Percentiles rank a stretch among this genome's conserved stretches.
Evolutionary conservation across 352 stramenopile species (phyloP).

Genomic region (Globisporangium yorkense): DNA sequence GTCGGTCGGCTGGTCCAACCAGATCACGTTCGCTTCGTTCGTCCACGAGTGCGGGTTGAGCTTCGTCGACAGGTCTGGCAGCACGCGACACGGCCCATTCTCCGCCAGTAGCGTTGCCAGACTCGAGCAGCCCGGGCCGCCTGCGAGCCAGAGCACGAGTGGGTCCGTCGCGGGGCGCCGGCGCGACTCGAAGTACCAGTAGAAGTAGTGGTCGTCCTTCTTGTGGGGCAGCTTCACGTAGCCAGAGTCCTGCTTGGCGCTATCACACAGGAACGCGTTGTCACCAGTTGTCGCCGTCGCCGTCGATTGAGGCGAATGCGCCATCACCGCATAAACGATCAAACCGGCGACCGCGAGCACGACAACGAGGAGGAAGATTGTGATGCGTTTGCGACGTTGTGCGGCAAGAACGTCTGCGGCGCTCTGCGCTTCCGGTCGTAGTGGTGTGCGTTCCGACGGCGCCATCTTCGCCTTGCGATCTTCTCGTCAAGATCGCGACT

Average conservation of each 20-base stretch:
- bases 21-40: constrained; percentile 32
- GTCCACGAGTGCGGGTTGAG: constrained; percentile 33
- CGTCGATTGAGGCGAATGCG: not conserved
- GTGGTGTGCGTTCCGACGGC: constrained; percentile 4
- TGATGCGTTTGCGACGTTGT: constrained; percentile 3
- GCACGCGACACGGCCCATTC: constrained; percentile 28
- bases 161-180: constrained; percentile 17
- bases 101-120: constrained; percentile 27
- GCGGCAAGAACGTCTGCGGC: not conserved
- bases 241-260: constrained; percentile 17
- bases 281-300: not conserved
- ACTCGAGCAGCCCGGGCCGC: constrained; percentile 29
- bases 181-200: constrained; percentile 36
- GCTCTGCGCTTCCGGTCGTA: constrained; percentile 5
- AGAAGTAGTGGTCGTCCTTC: constrained; percentile 41
- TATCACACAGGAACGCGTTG: constrained; percentile 14
- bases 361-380: not conserved
- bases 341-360: not conserved
- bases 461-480: not conserved
- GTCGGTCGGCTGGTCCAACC: constrained; percentile 31
- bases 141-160: constrained; percentile 31
- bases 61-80: constrained; percentile 15
- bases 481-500: no score
- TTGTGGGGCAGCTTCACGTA: constrained; percentile 34
- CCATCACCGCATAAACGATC: not conserved